Base-by-base conservation (phyloP, 2,329 filamentous ascomycete species). In the Penicillium italicum region DNA sequence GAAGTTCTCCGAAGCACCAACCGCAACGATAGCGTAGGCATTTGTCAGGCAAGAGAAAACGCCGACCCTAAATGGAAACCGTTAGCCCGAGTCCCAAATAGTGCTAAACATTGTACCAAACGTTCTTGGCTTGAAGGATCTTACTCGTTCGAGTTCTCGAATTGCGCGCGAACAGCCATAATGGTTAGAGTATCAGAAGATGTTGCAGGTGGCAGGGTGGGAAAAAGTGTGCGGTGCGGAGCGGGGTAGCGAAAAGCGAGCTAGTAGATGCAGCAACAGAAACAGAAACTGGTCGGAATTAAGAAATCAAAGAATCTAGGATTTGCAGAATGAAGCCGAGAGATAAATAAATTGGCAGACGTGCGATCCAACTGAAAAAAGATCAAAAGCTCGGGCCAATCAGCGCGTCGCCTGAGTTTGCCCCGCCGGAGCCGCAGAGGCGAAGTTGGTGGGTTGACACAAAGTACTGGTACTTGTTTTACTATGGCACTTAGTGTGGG, bases 11-110 rank as follows among this genome's bases (percentile, higher is more conserved):
- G 91, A 96, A 68, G 90, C 92, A 72, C 94, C 94, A 64, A 96
- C 85, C 63, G 93, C 92, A 67, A 97, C 91, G 69, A 99, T 83
- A 67, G 92, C 91, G 77, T 96, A 99, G 58, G 91, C 93, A 79
- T 99, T 99, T 66, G 94, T 99, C 73, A 99, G 88, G 60, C 91
- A 96, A 59, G 92, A 80, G 77, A 99, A 99, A 72, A 97, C 94
- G 74, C 94, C 94, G 73, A 99, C 90, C 80, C 92, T 97, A 30
- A n/a, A 44, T 26, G 4, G 31, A 48, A 50, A 51, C 34, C n/a
- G 52, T 55, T 46, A 55, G 45, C 5, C 16, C 4, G 1, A 14
- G 20, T 7, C 12, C 22, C 20, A 8, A 20, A 11, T 2, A 10
- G 9, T 28, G 6, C 10, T 5, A 16, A 10, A 28, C 10, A 1